Percentiles rank a stretch among this genome's conserved stretches.
Conservation (phyloP, 306 rosid species). For the Notholithocarpus densiflorus region DNA sequence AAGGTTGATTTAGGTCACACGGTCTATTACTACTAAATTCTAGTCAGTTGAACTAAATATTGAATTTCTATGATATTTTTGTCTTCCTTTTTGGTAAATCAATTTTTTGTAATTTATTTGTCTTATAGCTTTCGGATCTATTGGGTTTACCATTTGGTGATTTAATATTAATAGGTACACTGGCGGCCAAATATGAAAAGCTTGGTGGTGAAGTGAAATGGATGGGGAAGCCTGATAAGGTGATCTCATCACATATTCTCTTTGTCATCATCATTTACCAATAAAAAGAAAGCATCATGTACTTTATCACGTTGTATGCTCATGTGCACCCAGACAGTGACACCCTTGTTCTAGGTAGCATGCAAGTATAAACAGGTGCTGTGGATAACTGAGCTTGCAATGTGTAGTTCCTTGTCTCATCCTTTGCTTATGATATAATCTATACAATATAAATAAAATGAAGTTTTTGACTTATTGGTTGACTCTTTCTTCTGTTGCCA, state of each 20-base stretch:
- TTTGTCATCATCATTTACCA: not conserved
- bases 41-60: not conserved
- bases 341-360: not conserved
- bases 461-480: too few relatives aligned
- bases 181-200: conserved; percentile 84
- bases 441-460: too few relatives aligned
- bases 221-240: conserved; percentile 99
- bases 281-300: not conserved
- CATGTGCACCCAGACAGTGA: conserved; percentile 8
- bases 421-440: not conserved
- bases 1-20: not conserved
- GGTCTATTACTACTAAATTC: not conserved
- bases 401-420: not conserved
- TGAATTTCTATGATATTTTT: not conserved
- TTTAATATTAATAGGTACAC: conserved; percentile 52
- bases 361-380: not conserved
- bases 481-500: too few relatives aligned
- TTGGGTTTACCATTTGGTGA: conserved; percentile 16
- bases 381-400: not conserved
- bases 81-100: too few relatives aligned
- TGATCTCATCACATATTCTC: conserved; percentile 18
- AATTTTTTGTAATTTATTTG: not conserved
- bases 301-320: not conserved
- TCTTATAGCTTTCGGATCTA: not conserved
- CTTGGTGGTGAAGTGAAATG: conserved; percentile 96